Evolutionary conservation across 352 stramenopile species (phyloP).

Genomic region (Globisporangium canariense): DNA sequence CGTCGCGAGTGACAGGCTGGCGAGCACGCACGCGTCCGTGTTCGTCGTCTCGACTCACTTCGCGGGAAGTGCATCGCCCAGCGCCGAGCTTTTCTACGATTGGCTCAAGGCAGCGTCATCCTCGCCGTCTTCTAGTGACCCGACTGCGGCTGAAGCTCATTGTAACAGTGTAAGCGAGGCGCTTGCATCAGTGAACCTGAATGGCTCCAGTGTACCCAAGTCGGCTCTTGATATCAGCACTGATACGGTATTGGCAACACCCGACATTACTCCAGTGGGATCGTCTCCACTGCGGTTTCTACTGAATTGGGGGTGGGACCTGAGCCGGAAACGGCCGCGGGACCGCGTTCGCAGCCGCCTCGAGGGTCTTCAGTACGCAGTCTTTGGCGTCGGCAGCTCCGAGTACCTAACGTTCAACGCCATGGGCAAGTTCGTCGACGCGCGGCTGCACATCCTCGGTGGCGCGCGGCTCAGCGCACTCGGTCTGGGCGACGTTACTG

Average conservation of each 20-base stretch:
- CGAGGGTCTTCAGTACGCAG: slow-evolving; percentile 75
- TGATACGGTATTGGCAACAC: neutral
- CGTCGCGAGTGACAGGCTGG: slow-evolving; percentile 25
- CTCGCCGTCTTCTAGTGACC: neutral
- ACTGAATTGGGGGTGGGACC: slow-evolving; percentile 8
- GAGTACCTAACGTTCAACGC: slow-evolving; percentile 95
- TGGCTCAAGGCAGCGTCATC: slow-evolving; percentile 58
- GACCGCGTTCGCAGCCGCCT: slow-evolving; percentile 15
- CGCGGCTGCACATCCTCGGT: slow-evolving; percentile 75
- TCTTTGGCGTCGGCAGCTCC: slow-evolving; percentile 95
- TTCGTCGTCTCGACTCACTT: slow-evolving; percentile 96
- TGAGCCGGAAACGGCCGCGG: neutral
- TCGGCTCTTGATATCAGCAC: neutral
- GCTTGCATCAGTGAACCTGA: neutral
- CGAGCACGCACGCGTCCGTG: slow-evolving; percentile 42
- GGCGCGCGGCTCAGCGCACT: slow-evolving; percentile 58
- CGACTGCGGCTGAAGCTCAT: neutral
- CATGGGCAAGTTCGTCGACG: slow-evolving; percentile 91
- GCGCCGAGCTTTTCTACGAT: slow-evolving; percentile 83
- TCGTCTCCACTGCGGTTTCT: slow-evolving; percentile 8
- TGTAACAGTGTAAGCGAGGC: neutral
- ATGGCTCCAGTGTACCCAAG: neutral
- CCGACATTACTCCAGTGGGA: neutral
- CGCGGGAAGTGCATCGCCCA: slow-evolving; percentile 93
- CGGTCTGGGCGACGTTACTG: slow-evolving; percentile 92